phyloP scores from a whole-genome alignment of 2,329 filamentous ascomycete species.

The Talaromyces sp. region DNA sequence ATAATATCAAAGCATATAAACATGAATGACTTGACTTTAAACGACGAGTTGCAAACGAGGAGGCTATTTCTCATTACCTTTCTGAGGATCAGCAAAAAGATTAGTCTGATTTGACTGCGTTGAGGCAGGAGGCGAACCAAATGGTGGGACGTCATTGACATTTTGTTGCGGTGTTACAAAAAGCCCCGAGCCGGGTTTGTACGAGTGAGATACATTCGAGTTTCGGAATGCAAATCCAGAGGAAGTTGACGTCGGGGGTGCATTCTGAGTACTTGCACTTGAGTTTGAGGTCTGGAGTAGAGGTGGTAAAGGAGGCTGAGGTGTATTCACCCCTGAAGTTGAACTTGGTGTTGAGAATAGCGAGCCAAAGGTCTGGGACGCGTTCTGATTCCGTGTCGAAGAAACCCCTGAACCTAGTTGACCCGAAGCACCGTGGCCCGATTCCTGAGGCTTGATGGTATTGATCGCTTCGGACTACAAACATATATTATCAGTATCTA shows the following conservation, averaged over 20 bases:
- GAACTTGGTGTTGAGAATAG: background rate
- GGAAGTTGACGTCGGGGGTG: background rate
- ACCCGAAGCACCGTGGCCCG: background rate
- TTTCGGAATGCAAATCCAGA: background rate
- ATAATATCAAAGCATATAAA: background rate
- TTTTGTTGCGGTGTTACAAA: too few relatives aligned
- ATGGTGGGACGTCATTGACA: background rate
- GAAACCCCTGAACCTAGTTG: background rate
- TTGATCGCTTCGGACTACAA: background rate
- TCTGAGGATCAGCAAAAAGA: background rate
- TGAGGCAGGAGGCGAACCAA: background rate
- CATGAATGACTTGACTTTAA: background rate
- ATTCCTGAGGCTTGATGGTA: background rate
- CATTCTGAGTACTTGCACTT: background rate
- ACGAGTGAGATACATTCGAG: too few relatives aligned
- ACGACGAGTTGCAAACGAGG: background rate
- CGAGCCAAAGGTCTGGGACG: background rate
- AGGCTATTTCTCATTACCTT: conserved; percentile 1
- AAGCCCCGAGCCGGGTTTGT: too few relatives aligned
- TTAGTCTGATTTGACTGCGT: background rate
- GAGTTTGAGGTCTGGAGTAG: too few relatives aligned
- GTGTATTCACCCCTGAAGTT: too few relatives aligned
- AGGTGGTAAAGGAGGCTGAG: too few relatives aligned
- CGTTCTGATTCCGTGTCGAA: too few relatives aligned
- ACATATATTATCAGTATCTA: background rate